Base-by-base conservation (phyloP, 495 filamentous ascomycete species). In the Penicillium ochrochloron region DNA sequence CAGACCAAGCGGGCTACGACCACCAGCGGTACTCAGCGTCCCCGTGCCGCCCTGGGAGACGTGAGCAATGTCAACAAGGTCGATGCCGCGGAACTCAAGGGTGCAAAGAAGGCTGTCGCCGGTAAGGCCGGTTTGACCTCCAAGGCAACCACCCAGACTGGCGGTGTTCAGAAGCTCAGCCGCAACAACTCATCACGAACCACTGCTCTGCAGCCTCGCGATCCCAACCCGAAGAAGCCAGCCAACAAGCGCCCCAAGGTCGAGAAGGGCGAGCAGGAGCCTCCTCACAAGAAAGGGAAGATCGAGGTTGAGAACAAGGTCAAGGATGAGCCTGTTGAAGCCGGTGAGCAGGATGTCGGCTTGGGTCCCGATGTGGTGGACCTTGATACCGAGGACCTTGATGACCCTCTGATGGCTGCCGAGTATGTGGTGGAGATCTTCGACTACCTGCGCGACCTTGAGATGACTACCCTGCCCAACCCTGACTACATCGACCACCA, bases 381-480 rank as follows among this genome's bases (percentile, higher is more conserved):
- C 64, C 84, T 97, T 41, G 95, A 98, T 70, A 81, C 79, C 34
- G 94, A 98, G 72, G 95, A 98, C 74, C 63, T 89, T 41, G 92
- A 96, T 65, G 95, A 99, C 71, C 96, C 95, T 17, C 80, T 97
- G 68, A 98, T 98, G 94, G 96, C 94, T 44, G 92, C 96, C 35
- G 95, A 99, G 73, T 99, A 99, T 73, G 95, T 96, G 37, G 88
- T 88, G 42, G 95, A 99, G 76, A 98, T 99, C 70, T 98, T 99
- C 77, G 94, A 98, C 46, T 97, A 99, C 75, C 86, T 98, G 66
- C 89, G 86, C 66, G 88, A 95, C 60, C 86, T 99, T 11, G 95
- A 99, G 77, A 78, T 88, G 71, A 82, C 86, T 11, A 94, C 93
- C 3, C 80, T 92, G 68, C 92, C 96, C 46, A 98, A 98, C 77